Conservation (phyloP, 352 stramenopile genomes). For the Pythium guiyangense region DNA sequence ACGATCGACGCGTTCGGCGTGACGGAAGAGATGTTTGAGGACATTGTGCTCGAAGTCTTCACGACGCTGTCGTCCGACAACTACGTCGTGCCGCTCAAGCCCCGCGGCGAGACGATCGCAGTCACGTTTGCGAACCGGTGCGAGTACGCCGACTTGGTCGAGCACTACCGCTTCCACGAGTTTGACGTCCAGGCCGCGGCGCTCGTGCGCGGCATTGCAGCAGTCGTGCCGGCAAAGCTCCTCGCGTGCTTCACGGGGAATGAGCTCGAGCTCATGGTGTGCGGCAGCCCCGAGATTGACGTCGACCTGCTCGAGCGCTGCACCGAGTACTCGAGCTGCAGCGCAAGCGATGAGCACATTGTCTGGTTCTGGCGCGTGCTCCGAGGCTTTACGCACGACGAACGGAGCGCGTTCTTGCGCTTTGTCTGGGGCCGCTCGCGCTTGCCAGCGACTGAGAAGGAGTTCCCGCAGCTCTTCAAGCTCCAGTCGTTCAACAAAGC, state of each 20-base stretch:
- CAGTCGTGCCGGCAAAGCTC: conserved; percentile 69
- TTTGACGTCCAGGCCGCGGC: conserved; percentile 49
- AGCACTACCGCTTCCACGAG: conserved; percentile 76
- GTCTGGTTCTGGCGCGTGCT: conserved; percentile 87
- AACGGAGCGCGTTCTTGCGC: conserved; percentile 81
- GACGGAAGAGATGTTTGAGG: conserved; percentile 84
- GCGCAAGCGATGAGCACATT: conserved; percentile 65
- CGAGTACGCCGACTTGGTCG: conserved; percentile 80
- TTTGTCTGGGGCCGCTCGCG: conserved; percentile 92
- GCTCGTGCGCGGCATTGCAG: conserved; percentile 58
- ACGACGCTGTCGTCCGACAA: conserved; percentile 87
- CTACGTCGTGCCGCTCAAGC: conserved; percentile 64
- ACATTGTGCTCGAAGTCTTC: conserved; percentile 91
- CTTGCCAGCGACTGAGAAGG: conserved; percentile 67
- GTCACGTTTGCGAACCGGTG: conserved; percentile 79
- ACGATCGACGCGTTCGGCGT: conserved; percentile 74
- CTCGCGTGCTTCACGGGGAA: conserved; percentile 76
- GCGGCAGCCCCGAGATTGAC: conserved; percentile 76
- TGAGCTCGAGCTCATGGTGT: conserved; percentile 84
- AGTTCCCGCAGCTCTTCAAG: conserved; percentile 92
- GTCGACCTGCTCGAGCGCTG: conserved; percentile 73
- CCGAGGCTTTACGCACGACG: conserved; percentile 71
- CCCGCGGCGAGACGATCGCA: conserved; percentile 44
- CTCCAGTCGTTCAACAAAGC: conserved; percentile 84
- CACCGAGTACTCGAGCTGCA: conserved; percentile 87